Evolutionary conservation across 192 early-diverging fungal genomes (phyloP), one percentile per base, ranked within the genome.

Genomic region (Gonapodya prolifera): DNA sequence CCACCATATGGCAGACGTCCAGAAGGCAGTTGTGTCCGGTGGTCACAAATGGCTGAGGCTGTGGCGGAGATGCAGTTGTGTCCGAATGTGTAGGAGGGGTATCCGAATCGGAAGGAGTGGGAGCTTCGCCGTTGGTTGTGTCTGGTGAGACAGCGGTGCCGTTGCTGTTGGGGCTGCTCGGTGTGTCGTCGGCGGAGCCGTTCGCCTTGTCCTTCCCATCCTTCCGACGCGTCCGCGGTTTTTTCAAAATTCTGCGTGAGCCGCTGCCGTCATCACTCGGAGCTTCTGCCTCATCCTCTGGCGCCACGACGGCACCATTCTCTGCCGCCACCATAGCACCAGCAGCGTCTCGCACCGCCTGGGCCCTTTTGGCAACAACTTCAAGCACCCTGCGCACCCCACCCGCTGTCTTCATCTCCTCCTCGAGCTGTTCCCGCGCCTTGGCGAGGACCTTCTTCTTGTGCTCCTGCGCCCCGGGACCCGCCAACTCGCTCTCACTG

Each of bases 1-100:
- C 85, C 32, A 87, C 83, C 0, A 91, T 88, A 34, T 95, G 95
- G 78, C 91, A 89, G n/a, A 96, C 70, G 83, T 98, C 96, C 34
- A 94, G 87, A 31, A 92, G 85, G 82, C 92, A 90, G 83, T 98
- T 98, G 81, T 98, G 96, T 30, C 93, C 94, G 8, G 45, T 61
- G 45, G 45, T 61, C 45, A 23, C 45, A 23, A 61, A 61, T 8
- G 45, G 45, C 8, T 8, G 8, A 61, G 45, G 45, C 45, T 8
- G 45, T 8, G 45, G 45, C 23, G 45, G 45, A 8, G 45, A 23
- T 16, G 45, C 8, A 61, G 45, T 61, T 61, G 45, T 16, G 45
- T 8, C 45, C n/a, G n/a, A n/a, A n/a, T n/a, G n/a, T n/a, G n/a
- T n/a, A n/a, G n/a, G n/a, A 61, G 45, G 45, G 23, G 23, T 8